These are phyloP conservation scores for Fraxinus quadrangulata DNA, from an alignment of 257 asterid species.

Conservation along the genomic window DNA sequence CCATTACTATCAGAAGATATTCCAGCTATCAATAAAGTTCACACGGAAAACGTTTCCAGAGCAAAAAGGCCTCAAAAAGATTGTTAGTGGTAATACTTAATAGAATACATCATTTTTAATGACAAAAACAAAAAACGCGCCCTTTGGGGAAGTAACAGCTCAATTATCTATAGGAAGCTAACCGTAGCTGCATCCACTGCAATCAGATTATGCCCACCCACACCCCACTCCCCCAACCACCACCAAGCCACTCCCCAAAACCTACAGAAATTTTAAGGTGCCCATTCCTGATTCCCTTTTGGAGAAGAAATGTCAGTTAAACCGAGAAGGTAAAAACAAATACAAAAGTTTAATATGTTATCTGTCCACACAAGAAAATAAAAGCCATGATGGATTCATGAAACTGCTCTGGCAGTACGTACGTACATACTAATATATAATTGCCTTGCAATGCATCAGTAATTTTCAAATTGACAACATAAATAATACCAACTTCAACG, in stretches of 20 bases:
- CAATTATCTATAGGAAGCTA: not conserved
- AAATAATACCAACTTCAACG: not conserved
- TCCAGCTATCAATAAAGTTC: not conserved
- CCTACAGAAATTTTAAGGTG: not conserved
- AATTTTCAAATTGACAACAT: not conserved
- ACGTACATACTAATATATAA: too few species aligned
- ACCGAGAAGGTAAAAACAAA: not conserved
- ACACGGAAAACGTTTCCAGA: not conserved
- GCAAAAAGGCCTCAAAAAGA: not conserved
- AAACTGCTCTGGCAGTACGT: too few species aligned
- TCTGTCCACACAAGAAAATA: not conserved
- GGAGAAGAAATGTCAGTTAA: not conserved
- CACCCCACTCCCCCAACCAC: not conserved
- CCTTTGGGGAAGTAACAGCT: not conserved
- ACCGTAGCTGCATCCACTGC: not conserved
- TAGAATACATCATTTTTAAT: not conserved
- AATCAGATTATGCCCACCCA: not conserved
- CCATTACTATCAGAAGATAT: not conserved
- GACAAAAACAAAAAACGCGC: not conserved
- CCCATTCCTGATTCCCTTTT: not conserved
- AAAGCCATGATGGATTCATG: not conserved
- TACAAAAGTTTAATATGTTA: not conserved
- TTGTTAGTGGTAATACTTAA: not conserved
- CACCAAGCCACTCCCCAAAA: not conserved
- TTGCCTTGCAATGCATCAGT: not conserved